These are phyloP conservation scores for Lactarius trivialis DNA, from an alignment of 768 basidiomycete genomes.

Conservation along the genomic window DNA sequence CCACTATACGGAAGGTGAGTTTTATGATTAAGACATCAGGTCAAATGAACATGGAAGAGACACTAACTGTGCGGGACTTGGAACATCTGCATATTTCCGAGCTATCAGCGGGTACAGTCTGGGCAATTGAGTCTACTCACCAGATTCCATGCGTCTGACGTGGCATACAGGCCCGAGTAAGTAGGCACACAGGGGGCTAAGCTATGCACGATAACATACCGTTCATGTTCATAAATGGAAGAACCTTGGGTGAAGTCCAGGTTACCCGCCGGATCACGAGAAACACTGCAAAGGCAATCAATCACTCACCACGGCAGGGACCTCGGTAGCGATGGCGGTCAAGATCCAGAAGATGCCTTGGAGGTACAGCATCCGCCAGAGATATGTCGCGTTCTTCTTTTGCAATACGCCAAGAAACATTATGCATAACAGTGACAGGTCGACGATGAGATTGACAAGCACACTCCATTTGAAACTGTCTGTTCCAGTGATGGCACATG, in stretches of 20 bases:
- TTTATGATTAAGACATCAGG: not conserved
- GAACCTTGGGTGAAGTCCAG: conserved; percentile 6
- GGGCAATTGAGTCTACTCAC: not conserved
- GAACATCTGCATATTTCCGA: conserved; percentile 17
- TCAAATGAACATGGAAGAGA: not conserved
- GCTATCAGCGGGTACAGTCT: not conserved
- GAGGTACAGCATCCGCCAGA: conserved; percentile 22
- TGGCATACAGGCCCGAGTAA: not conserved
- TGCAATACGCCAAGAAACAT: conserved; percentile 19
- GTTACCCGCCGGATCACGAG: not conserved
- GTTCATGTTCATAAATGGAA: conserved; percentile 18
- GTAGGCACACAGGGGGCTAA: not conserved
- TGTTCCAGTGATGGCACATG: conserved; percentile 14
- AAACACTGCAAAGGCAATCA: not conserved
- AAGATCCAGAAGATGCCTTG: conserved; percentile 19
- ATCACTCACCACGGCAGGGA: conserved; percentile 19
- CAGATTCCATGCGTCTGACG: conserved; percentile 20
- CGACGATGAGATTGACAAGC: conserved; percentile 17
- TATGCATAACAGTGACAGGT: conserved; percentile 14
- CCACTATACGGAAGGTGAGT: conserved; percentile 9
- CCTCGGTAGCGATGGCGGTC: conserved; percentile 8
- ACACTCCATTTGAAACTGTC: conserved; percentile 17
- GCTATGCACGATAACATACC: conserved; percentile 6
- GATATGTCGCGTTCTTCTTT: conserved; percentile 18
- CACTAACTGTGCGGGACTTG: conserved; percentile 23